Evolutionary conservation across 495 filamentous ascomycete species (phyloP).

Genomic region (Halenospora varia): DNA sequence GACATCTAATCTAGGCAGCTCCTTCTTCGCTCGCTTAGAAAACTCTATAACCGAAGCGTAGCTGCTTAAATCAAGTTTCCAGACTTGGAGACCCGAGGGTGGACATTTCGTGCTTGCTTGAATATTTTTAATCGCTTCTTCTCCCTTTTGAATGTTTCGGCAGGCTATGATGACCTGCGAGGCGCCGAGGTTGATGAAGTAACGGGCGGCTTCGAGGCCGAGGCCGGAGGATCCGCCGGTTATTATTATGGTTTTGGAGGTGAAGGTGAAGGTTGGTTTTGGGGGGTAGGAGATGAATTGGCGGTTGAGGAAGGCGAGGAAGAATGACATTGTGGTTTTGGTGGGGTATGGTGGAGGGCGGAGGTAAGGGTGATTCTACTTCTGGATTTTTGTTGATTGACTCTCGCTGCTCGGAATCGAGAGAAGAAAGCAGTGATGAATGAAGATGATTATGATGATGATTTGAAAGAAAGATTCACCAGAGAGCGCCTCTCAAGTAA

Average conservation of each 20-base stretch:
- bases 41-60: slow-evolving; percentile 14
- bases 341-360: too few species aligned
- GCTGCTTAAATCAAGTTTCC: slow-evolving; percentile 46
- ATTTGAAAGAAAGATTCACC: too few species aligned
- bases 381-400: too few species aligned
- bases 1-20: slow-evolving; percentile 19
- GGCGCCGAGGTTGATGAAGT: slow-evolving; percentile 36
- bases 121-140: slow-evolving; percentile 34
- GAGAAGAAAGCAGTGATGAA: too few species aligned
- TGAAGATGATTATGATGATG: too few species aligned
- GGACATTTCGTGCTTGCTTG: slow-evolving; percentile 21
- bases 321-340: too few species aligned
- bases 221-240: slow-evolving; percentile 48
- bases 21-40: not conserved
- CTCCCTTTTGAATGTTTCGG: slow-evolving; percentile 30
- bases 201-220: slow-evolving; percentile 42
- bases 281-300: too few species aligned
- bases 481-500: too few species aligned
- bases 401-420: too few species aligned
- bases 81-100: slow-evolving; percentile 41
- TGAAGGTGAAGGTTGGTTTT: slow-evolving; percentile 39
- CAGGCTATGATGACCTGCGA: slow-evolving; percentile 39
- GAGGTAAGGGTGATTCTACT: too few species aligned
- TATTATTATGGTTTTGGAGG: slow-evolving; percentile 39
- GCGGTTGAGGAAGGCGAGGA: too few species aligned